These are phyloP conservation scores for carrot (Daucus carota) DNA, from an alignment of 129 eudicot species.

Conservation along the genomic window DNA sequence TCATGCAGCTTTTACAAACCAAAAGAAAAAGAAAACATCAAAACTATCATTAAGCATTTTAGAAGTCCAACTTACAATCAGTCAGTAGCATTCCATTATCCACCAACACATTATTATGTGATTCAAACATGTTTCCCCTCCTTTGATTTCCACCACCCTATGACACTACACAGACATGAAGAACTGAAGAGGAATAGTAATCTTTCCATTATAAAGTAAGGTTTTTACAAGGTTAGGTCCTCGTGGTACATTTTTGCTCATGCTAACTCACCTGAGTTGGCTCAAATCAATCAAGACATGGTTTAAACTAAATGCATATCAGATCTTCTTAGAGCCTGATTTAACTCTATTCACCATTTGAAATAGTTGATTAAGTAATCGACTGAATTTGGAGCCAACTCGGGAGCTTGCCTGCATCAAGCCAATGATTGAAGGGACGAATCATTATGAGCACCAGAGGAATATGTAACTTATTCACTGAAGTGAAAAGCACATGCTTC, in stretches of 20 bases:
- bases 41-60: constrained; percentile 2
- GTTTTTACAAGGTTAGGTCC: constrained; percentile 16
- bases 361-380: constrained; percentile 36
- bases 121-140: background rate
- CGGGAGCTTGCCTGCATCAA: constrained; percentile 49
- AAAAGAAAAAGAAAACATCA: constrained; percentile 25
- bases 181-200: constrained; percentile 11
- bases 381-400: constrained; percentile 82
- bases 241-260: background rate
- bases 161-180: constrained; percentile 4
- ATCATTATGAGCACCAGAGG: constrained; percentile 23
- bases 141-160: background rate
- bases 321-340: constrained; percentile 24
- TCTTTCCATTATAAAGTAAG: constrained; percentile 4
- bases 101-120: constrained; percentile 11
- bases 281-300: constrained; percentile 48
- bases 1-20: constrained; percentile 56
- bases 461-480: background rate
- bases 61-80: background rate
- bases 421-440: constrained; percentile 39
- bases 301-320: constrained; percentile 26
- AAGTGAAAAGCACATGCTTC: constrained; percentile 1
- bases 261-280: constrained; percentile 45
- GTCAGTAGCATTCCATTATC: background rate
- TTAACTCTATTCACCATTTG: constrained; percentile 24